Conservation (phyloP, 495 filamentous ascomycete species). For the Pyrenopolyporus hunteri region DNA sequence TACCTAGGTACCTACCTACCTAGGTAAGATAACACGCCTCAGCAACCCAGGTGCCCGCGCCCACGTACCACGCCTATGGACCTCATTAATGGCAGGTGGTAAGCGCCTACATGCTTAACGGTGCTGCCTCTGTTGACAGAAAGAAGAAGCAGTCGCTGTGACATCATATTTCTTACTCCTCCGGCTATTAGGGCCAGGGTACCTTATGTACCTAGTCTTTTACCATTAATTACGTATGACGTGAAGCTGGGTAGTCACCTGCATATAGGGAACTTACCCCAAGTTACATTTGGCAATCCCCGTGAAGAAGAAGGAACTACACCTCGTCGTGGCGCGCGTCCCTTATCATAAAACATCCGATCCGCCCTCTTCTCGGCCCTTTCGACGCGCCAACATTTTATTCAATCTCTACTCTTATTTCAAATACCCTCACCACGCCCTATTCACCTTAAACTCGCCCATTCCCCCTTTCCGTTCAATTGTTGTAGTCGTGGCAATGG, state of each 20-base stretch:
- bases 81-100: neutral
- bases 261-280: no score
- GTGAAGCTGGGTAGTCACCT: no score
- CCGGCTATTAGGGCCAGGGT: no score
- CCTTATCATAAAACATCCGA: neutral
- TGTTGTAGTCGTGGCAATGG: slow-evolving; percentile 33
- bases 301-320: no score
- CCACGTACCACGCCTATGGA: no score
- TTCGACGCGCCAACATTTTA: neutral
- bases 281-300: no score
- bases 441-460: no score
- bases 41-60: no score
- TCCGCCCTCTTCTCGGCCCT: neutral
- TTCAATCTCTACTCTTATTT: neutral
- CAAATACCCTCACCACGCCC: no score
- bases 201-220: no score
- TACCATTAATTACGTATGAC: no score
- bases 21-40: neutral
- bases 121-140: no score
- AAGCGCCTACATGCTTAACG: neutral
- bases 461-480: neutral
- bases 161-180: slow-evolving; percentile 31
- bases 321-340: neutral
- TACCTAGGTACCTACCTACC: neutral
- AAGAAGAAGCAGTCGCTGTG: slow-evolving; percentile 21